Evolutionary conservation across 169 alveolate species (phyloP).

Genomic region (Eimeria tenella): DNA sequence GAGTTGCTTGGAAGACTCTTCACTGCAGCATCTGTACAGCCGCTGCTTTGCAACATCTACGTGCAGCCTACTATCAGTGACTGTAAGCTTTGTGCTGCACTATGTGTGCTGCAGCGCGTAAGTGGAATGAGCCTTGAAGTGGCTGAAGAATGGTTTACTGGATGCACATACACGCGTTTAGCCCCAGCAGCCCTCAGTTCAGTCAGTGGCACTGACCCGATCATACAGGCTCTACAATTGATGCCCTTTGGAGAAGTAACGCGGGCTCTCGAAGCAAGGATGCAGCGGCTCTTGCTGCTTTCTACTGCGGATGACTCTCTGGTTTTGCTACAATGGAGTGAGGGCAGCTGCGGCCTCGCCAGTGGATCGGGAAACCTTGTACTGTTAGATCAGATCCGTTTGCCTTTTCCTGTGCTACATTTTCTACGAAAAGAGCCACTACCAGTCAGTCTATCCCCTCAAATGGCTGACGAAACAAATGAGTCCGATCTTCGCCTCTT

Average conservation of each 20-base stretch:
- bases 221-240: slow-evolving; percentile 50
- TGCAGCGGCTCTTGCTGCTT: slow-evolving; percentile 75
- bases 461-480: not conserved
- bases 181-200: slow-evolving; percentile 50
- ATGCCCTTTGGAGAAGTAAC: slow-evolving; percentile 31
- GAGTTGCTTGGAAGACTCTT: no score
- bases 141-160: slow-evolving; percentile 67
- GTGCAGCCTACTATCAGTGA: not conserved
- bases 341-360: not conserved
- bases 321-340: slow-evolving; percentile 66
- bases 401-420: slow-evolving; percentile 36
- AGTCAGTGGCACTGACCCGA: slow-evolving; percentile 37
- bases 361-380: slow-evolving; percentile 48
- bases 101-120: slow-evolving; percentile 29
- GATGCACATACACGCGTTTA: slow-evolving; percentile 73
- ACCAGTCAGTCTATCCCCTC: no score
- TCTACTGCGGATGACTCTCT: slow-evolving; percentile 60
- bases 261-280: slow-evolving; percentile 31
- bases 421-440: slow-evolving; percentile 38
- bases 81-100: not conserved
- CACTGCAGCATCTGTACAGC: no score
- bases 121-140: slow-evolving; percentile 29
- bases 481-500: not conserved
- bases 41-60: not conserved
- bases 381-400: slow-evolving; percentile 9